Evolutionary conservation across 2,329 filamentous ascomycete genomes (phyloP).

Genomic region (Monilinia vaccinii-corymbosi): DNA sequence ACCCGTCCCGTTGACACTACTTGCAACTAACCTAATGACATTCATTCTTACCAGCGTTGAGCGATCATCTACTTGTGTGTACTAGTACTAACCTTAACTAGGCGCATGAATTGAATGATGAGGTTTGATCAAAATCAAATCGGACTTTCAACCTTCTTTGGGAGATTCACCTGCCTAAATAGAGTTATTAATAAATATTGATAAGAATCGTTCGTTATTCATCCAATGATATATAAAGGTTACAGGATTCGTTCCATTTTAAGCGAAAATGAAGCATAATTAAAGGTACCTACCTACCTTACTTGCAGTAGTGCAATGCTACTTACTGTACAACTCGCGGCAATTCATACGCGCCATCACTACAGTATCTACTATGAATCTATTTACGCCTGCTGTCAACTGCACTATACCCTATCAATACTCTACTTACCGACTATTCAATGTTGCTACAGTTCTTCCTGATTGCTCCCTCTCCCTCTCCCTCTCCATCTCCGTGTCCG

Average conservation of each 20-base stretch:
- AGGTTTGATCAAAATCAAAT: background rate
- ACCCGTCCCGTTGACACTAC: background rate
- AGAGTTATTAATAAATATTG: too few species aligned
- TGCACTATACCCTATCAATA: background rate
- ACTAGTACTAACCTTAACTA: background rate
- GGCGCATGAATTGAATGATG: background rate
- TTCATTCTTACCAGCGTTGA: background rate
- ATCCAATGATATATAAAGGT: background rate
- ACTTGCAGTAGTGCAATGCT: conserved; percentile 1
- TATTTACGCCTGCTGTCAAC: background rate
- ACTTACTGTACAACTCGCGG: background rate
- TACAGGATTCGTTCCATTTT: background rate
- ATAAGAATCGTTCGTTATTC: background rate
- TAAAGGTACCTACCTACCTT: background rate
- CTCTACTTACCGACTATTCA: conserved; percentile 7
- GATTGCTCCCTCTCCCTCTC: background rate
- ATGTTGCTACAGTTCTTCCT: background rate
- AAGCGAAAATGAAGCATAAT: background rate
- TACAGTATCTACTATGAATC: background rate
- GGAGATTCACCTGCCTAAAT: background rate
- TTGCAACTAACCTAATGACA: too few species aligned
- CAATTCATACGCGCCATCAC: conserved; percentile 7
- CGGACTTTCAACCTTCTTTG: background rate
- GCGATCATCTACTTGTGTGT: background rate
- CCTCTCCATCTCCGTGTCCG: background rate